Base-by-base conservation (phyloP, 495 filamentous ascomycete genomes). In the Hamigera avellanea region DNA sequence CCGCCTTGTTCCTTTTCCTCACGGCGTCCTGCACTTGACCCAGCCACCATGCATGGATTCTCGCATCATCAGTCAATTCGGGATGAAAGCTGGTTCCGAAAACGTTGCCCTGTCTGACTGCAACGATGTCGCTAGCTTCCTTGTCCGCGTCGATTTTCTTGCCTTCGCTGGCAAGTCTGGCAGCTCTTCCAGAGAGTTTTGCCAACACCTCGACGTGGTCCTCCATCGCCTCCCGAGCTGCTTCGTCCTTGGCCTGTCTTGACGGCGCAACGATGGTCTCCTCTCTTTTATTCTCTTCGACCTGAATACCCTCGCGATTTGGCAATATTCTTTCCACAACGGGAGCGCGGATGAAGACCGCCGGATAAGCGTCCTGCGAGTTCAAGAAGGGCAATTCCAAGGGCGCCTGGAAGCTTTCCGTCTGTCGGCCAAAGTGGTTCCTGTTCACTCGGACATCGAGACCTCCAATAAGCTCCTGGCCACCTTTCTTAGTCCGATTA, bases 61-160 rank as follows among this genome's bases (percentile, higher is more conserved):
- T 70, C 40, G 74, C 65, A 57, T 98, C 91, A 15, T 75, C 76
- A 15, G 89, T 98, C 51, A 98, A 57, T 56, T 98, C 93, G 0
- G 93, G 91, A 51, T 98, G 93, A 52, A 96, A 98, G 52, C 87
- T 95, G 6, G 86, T 96, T 5, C 86, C 93, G 41, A 98, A 87
- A 1, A 94, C 85, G 62, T 96, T 95, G 9, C 84, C 83, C 59
- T 96, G 89, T 39, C 73, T 69, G 30, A 98, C 84, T 6, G 91
- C 91, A 32, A 98, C 75, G 31, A 98, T 86, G 48, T 93, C 85
- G 10, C 77, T 83, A n/a, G 67, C 52, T 36, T 78, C 69, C 33
- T 62, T 53, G 6, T 67, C 57, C 14, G 62, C 53, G 19, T 52
- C 48, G 18, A 58, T 45, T 23, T 62, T 45, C 18, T 47, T 59